Percentiles rank a stretch among this genome's conserved stretches.
phyloP scores from a whole-genome alignment of 2,329 filamentous ascomycete species.

The Fusarium scirpi region DNA sequence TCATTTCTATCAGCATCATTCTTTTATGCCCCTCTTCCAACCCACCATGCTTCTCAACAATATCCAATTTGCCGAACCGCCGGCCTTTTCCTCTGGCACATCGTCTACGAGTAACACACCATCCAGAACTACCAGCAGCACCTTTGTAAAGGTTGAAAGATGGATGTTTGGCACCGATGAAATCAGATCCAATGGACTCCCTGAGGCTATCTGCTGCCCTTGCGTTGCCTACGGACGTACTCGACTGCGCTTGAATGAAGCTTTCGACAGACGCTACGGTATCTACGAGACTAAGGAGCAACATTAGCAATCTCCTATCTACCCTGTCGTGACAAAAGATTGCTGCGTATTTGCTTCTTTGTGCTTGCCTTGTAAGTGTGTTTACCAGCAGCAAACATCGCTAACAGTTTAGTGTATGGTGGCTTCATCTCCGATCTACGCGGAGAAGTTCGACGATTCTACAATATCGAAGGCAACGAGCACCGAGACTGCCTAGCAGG shows the following conservation, averaged over 20 bases:
- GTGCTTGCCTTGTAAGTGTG: constrained; percentile 47
- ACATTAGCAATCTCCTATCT: not conserved
- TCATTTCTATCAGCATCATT: not conserved
- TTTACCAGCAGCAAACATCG: not conserved
- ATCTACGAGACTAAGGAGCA: not conserved
- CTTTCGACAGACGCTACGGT: not conserved
- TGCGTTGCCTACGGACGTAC: constrained; percentile 20
- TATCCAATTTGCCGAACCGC: not conserved
- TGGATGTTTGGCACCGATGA: not conserved
- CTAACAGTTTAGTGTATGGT: constrained; percentile 48
- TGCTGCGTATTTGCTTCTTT: constrained; percentile 26
- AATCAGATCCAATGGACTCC: accelerated
- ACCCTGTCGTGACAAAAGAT: not conserved
- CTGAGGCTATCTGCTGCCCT: constrained; percentile 10
- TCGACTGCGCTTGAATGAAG: constrained; percentile 3
- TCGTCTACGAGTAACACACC: not conserved
- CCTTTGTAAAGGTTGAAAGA: not conserved
- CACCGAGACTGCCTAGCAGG: constrained; percentile 42
- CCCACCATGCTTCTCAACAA: not conserved
- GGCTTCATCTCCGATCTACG: constrained; percentile 48
- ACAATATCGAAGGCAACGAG: constrained; percentile 48
- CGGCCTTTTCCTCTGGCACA: too few relatives aligned
- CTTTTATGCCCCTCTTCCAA: not conserved
- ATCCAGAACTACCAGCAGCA: not conserved
- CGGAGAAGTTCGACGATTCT: constrained; percentile 48